Percentiles rank a stretch among this genome's conserved stretches.
phyloP scores from a whole-genome alignment of 257 asterid genomes.

The Henckelia pumila region DNA sequence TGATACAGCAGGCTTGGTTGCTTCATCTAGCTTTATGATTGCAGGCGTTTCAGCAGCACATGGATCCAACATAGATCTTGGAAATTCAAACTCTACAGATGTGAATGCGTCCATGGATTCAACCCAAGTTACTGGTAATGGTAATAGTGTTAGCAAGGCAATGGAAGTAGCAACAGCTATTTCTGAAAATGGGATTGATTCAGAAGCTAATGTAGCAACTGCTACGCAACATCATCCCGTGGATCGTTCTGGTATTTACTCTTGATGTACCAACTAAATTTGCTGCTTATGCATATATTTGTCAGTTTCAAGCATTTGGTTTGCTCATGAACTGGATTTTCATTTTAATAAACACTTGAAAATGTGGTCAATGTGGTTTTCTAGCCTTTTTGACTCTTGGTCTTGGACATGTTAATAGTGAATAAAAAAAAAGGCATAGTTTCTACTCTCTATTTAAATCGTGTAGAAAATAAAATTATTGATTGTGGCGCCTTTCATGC shows the following conservation, averaged over 20 bases:
- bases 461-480: too few relatives aligned
- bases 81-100: conserved; percentile 19
- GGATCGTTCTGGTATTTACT: conserved; percentile 63
- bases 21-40: conserved; percentile 23
- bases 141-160: conserved; percentile 38
- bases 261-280: neutral
- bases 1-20: conserved; percentile 19
- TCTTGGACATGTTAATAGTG: neutral
- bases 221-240: conserved; percentile 56
- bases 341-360: too few relatives aligned
- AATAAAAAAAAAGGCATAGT: neutral
- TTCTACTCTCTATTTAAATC: neutral
- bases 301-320: conserved; percentile 9
- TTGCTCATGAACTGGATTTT: conserved; percentile 9
- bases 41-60: conserved; percentile 29
- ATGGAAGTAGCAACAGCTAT: conserved; percentile 38
- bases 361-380: too few relatives aligned
- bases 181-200: conserved; percentile 55
- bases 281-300: conserved; percentile 3
- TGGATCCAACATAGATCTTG: conserved; percentile 33
- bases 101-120: conserved; percentile 31
- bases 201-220: conserved; percentile 51
- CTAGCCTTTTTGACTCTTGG: neutral
- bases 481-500: neutral
- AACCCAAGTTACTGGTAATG: conserved; percentile 39